Percentiles rank a stretch among this genome's conserved stretches.
These are phyloP conservation scores for Stachybotrys chlorohalonatus DNA, from an alignment of 2,329 filamentous ascomycete species.

Conservation along the genomic window DNA sequence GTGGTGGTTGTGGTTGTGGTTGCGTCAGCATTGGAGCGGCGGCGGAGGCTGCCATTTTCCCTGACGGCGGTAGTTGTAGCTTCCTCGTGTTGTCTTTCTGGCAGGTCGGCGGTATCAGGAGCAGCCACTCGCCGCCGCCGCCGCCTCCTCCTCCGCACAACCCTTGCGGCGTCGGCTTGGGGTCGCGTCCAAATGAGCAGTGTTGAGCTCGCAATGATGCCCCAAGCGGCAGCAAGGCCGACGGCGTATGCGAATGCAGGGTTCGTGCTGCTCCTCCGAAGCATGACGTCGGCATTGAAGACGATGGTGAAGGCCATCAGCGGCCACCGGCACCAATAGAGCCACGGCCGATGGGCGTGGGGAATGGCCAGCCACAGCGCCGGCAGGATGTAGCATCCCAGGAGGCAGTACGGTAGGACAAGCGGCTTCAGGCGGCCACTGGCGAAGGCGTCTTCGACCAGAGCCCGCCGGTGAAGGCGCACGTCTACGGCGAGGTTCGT, in stretches of 20 bases:
- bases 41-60: not conserved
- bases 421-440: slow-evolving; percentile 36
- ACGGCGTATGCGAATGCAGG: slow-evolving; percentile 39
- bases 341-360: slow-evolving; percentile 38
- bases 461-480: slow-evolving; percentile 22
- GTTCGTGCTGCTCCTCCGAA: slow-evolving; percentile 38
- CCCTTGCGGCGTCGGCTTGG: slow-evolving; percentile 47
- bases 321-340: slow-evolving; percentile 39
- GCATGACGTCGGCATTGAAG: slow-evolving; percentile 34
- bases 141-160: slow-evolving; percentile 23
- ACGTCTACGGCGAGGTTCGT: slow-evolving; percentile 14
- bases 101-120: not conserved
- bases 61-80: not conserved
- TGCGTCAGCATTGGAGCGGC: not conserved
- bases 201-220: slow-evolving; percentile 37
- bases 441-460: slow-evolving; percentile 25
- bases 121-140: not conserved
- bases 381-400: slow-evolving; percentile 39
- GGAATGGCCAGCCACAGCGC: slow-evolving; percentile 47
- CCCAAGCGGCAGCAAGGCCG: slow-evolving; percentile 42
- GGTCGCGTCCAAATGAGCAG: slow-evolving; percentile 45
- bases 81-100: too few relatives aligned
- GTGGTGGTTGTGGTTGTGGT: not conserved
- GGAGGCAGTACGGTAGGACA: slow-evolving; percentile 41
- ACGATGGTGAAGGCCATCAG: slow-evolving; percentile 33